phyloP scores from a whole-genome alignment of 345 rosid species.

The Corchorus olitorius region DNA sequence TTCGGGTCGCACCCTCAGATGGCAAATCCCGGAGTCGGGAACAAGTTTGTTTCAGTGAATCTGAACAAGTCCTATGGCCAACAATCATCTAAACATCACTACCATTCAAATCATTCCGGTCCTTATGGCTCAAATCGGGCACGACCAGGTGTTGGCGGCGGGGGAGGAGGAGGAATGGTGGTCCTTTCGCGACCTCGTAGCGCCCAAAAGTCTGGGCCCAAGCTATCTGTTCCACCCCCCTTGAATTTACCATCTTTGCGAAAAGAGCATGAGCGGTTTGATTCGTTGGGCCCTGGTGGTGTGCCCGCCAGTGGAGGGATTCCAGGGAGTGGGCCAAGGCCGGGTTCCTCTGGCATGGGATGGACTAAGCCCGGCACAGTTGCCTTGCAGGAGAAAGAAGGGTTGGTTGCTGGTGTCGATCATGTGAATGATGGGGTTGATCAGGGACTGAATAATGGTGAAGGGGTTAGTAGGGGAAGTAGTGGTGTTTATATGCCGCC shows the following conservation, averaged over 20 bases:
- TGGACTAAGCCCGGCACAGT: slow-evolving; percentile 81
- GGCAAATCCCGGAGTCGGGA: slow-evolving; percentile 92
- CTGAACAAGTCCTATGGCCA: slow-evolving; percentile 93
- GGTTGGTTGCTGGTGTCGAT: slow-evolving; percentile 28
- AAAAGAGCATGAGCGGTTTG: slow-evolving; percentile 88
- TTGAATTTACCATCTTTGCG: slow-evolving; percentile 91
- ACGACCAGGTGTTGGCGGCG: slow-evolving; percentile 51
- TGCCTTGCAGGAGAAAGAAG: slow-evolving; percentile 62
- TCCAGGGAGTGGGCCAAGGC: slow-evolving; percentile 70
- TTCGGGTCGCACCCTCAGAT: slow-evolving; percentile 55
- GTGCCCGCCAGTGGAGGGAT: slow-evolving; percentile 68
- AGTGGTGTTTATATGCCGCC: slow-evolving; percentile 53
- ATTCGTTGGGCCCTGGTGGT: slow-evolving; percentile 63
- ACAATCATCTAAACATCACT: slow-evolving; percentile 43
- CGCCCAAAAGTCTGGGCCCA: slow-evolving; percentile 86
- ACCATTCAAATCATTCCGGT: slow-evolving; percentile 40
- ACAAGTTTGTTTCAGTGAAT: slow-evolving; percentile 81
- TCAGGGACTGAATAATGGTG: slow-evolving; percentile 38
- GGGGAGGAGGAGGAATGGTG: slow-evolving; percentile 79
- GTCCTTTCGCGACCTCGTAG: slow-evolving; percentile 93
- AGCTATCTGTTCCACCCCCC: slow-evolving; percentile 99
- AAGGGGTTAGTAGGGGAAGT: slow-evolving; percentile 48
- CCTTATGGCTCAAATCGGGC: slow-evolving; percentile 49
- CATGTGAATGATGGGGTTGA: slow-evolving; percentile 35
- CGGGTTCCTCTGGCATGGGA: slow-evolving; percentile 80